Base-by-base conservation (phyloP, 169 alveolate species). In the Gregarina niphandrodes region DNA sequence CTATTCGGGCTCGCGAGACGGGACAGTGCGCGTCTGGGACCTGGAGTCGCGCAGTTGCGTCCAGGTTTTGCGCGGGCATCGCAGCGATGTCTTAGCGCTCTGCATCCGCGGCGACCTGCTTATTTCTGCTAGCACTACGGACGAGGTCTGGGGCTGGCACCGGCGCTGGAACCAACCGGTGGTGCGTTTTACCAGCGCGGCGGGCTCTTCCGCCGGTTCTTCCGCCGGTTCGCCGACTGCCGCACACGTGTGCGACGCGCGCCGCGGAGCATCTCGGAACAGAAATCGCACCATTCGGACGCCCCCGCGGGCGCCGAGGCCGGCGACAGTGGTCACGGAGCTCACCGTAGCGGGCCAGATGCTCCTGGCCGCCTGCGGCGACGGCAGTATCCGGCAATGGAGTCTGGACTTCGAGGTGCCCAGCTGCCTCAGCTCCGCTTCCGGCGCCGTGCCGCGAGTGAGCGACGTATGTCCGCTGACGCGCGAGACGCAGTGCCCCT, bases 21-120 rank as follows among this genome's bases (percentile, higher is more conserved):
- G 21, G 9, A 49, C 44, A 19, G 40, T 49, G n/a, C 57, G 57
- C 32, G 57, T 49, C 24, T 49, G 57, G 57, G 47, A 37, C 7
- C 26, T 49, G 18, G 57, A 38, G 42, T 43, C 38, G 37, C 38
- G 29, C 24, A 49, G 38, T 3, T 49, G 57, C 32, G 37, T 49
- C 21, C 57, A 49, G 24, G 44, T 45, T 7, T 32, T 49, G 38
- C 44, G 19, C 18, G 47, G 3, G 26, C 57, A 49, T 21, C 21
- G 40, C 3, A 37, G 50, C 20, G 57, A 49, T 32, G 57, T 49
- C n/a, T 19, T 49, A 3, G 37, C 57, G 24, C 45, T 49, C 7
- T 40, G 37, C 39, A 32, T 43, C 17, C 6, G 36, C 20, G 45
- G 45, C 39, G 38, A 40, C 21, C 13, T 49, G 7, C 45, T 49